Conservation (phyloP, 441 rosid genomes). For the Gossypium lobatum region DNA sequence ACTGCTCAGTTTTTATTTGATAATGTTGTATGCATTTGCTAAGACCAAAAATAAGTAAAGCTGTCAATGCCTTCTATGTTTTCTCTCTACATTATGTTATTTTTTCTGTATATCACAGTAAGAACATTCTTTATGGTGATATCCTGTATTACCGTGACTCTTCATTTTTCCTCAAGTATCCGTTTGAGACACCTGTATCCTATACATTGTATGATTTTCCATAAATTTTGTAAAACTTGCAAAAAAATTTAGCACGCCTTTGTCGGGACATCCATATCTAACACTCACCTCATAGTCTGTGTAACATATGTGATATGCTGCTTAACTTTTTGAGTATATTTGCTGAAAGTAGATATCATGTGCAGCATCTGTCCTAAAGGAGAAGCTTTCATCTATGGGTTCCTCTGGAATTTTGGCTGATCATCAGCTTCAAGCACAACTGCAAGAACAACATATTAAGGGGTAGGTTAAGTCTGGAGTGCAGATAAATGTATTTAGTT, state of each 20-base stretch:
- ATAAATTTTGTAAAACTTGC: neutral
- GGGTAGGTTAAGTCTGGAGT: conserved; percentile 38
- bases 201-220: neutral
- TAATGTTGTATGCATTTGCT: neutral
- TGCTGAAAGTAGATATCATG: conserved; percentile 37
- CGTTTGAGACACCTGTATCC: neutral
- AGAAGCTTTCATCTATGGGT: conserved; percentile 88
- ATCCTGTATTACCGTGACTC: neutral
- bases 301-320: conserved; percentile 5
- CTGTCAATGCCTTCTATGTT: neutral
- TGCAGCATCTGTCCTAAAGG: conserved; percentile 95
- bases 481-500: neutral
- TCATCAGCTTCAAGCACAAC: conserved; percentile 95
- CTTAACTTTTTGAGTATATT: conserved; percentile 11
- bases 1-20: neutral
- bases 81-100: conserved; percentile 2
- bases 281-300: neutral
- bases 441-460: conserved; percentile 87
- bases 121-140: neutral
- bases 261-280: neutral
- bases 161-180: neutral
- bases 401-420: conserved; percentile 97
- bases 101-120: neutral
- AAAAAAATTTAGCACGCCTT: neutral
- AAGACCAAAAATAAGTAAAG: neutral